Evolutionary conservation across 1,139 yeast species (phyloP).

Genomic region (Diutina mesorugosa): DNA sequence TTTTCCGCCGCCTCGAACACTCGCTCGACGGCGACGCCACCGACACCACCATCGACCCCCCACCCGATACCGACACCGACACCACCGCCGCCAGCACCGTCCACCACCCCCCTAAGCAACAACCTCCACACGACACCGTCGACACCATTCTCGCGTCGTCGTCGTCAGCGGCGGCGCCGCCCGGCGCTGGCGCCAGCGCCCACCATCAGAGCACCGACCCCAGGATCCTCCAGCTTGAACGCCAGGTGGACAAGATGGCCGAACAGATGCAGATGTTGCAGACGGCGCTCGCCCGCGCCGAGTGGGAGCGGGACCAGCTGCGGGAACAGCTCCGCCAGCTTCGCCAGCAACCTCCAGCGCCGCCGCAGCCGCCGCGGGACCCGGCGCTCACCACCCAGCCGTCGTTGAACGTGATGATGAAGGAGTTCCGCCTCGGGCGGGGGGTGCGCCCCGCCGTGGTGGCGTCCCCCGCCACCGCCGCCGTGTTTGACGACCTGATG

Average conservation of each 20-base stretch:
- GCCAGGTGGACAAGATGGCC: not conserved
- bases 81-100: not conserved
- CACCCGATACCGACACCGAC: not conserved
- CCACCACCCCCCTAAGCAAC: not conserved
- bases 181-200: too few relatives aligned
- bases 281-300: too few relatives aligned
- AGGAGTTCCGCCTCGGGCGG: not conserved
- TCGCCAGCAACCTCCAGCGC: not conserved
- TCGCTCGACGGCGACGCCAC: not conserved
- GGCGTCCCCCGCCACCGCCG: too few relatives aligned
- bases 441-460: too few relatives aligned
- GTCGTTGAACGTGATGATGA: not conserved
- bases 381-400: not conserved
- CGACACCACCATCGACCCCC: not conserved
- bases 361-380: not conserved
- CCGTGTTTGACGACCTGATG: not conserved
- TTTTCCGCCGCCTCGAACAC: not conserved
- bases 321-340: too few relatives aligned
- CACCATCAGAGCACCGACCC: too few relatives aligned
- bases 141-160: too few relatives aligned
- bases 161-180: too few relatives aligned
- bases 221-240: too few relatives aligned
- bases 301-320: too few relatives aligned
- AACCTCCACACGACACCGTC: too few relatives aligned
- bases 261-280: not conserved